Conservation (phyloP, 2,329 filamentous ascomycete genomes). For the Fusarium beomiforme region DNA sequence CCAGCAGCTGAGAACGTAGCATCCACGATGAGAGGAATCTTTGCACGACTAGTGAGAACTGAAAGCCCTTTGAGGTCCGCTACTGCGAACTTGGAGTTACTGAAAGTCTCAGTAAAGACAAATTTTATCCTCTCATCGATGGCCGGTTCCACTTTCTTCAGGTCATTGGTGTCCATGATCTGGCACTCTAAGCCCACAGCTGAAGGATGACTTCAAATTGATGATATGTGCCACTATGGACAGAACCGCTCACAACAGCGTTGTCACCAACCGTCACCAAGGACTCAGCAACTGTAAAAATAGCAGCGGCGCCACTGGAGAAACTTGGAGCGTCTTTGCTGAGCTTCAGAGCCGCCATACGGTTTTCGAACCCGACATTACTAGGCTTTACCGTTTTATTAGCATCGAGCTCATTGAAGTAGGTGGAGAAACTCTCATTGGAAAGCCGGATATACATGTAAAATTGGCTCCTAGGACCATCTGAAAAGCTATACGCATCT, state of each 20-base stretch:
- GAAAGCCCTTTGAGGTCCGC: constrained; percentile 1
- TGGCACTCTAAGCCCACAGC: background rate
- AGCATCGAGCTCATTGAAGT: too few species aligned
- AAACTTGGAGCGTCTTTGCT: background rate
- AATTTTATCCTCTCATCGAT: constrained; percentile 3
- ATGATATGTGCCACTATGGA: constrained; percentile 8
- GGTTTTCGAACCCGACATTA: constrained; percentile 4
- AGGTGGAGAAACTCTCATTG: background rate
- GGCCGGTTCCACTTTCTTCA: background rate
- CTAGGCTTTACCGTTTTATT: constrained; percentile 10
- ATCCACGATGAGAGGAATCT: background rate
- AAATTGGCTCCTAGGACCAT: background rate
- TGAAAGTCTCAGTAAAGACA: constrained; percentile 6
- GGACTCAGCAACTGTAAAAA: background rate
- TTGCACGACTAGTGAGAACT: background rate
- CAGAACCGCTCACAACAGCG: background rate
- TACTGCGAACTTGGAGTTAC: constrained; percentile 1
- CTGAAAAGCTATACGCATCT: background rate
- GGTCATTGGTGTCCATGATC: background rate
- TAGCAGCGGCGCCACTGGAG: background rate
- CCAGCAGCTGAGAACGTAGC: background rate
- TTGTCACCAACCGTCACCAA: background rate
- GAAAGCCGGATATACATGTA: background rate
- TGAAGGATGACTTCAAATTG: background rate
- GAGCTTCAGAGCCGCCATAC: background rate